Conservation (phyloP, 1,139 yeast genomes). For the Yamadazyma dendronema region DNA sequence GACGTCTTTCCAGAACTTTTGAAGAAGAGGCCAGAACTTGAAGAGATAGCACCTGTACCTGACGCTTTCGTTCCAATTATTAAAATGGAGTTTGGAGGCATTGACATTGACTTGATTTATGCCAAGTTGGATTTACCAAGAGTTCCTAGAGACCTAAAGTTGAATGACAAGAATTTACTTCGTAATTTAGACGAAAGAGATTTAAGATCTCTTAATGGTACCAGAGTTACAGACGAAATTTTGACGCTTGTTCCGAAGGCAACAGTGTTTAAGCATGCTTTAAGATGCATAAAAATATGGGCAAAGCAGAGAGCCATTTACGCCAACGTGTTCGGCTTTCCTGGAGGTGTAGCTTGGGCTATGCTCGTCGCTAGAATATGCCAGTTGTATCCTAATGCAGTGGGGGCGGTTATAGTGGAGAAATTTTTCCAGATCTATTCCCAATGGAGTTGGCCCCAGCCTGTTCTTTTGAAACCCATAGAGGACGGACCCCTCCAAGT, state of each 20-base stretch:
- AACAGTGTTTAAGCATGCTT: slow-evolving; percentile 87
- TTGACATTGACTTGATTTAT: slow-evolving; percentile 84
- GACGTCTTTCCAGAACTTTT: slow-evolving; percentile 69
- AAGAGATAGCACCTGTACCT: slow-evolving; percentile 89
- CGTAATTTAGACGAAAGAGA: slow-evolving; percentile 89
- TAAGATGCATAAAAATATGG: slow-evolving; percentile 93
- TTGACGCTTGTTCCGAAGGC: slow-evolving; percentile 87
- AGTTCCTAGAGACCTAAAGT: slow-evolving; percentile 69
- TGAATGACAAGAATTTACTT: slow-evolving; percentile 81
- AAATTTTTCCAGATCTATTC: slow-evolving; percentile 84
- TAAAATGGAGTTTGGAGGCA: slow-evolving; percentile 81
- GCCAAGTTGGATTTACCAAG: slow-evolving; percentile 81
- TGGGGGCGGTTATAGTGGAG: slow-evolving; percentile 83
- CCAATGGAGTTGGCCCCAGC: slow-evolving; percentile 99
- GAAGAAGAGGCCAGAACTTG: slow-evolving; percentile 71
- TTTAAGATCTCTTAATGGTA: slow-evolving; percentile 85
- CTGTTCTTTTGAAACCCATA: slow-evolving; percentile 84
- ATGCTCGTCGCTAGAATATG: slow-evolving; percentile 97
- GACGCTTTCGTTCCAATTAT: slow-evolving; percentile 97
- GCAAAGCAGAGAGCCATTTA: slow-evolving; percentile 93
- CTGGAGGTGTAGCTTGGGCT: slow-evolving; percentile 99
- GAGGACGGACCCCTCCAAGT: slow-evolving; percentile 98
- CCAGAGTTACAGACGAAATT: slow-evolving; percentile 96
- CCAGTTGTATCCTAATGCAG: slow-evolving; percentile 94
- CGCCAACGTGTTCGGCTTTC: slow-evolving; percentile 94